These are phyloP conservation scores for Rhodosporidiobolus sp. DNA, from an alignment of 768 basidiomycete species.

Conservation along the genomic window DNA sequence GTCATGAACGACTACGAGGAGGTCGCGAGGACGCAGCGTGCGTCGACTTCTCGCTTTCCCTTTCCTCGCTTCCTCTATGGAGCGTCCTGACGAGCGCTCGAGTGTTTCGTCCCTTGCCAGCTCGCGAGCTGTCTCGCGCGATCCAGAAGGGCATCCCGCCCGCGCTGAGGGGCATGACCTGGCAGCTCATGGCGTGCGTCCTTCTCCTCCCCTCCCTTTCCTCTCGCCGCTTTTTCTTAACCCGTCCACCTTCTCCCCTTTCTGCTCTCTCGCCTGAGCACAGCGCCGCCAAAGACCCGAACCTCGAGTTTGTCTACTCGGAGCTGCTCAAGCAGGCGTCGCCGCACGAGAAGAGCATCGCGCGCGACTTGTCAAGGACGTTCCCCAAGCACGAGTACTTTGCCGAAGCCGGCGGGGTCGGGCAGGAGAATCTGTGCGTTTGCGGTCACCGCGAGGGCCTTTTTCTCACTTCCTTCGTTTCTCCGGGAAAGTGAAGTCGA, in stretches of 20 bases:
- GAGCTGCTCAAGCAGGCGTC: conserved; percentile 76
- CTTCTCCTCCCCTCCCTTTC: conserved; percentile 12
- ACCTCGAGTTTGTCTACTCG: conserved; percentile 78
- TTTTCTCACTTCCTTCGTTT: neutral
- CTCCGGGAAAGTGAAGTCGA: neutral
- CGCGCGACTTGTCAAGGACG: conserved; percentile 79
- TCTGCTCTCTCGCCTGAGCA: conserved; percentile 53
- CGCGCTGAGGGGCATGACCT: conserved; percentile 87
- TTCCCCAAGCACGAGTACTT: conserved; percentile 98
- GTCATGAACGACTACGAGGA: conserved; percentile 87
- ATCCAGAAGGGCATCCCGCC: conserved; percentile 90
- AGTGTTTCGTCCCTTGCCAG: conserved; percentile 9
- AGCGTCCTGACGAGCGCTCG: neutral
- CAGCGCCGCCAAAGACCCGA: conserved; percentile 78
- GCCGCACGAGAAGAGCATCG: conserved; percentile 88
- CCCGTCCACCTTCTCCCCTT: neutral
- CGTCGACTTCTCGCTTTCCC: neutral
- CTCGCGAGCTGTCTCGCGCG: conserved; percentile 76
- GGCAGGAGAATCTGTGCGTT: conserved; percentile 76
- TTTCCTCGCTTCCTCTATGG: neutral
- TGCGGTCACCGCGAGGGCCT: too few relatives aligned
- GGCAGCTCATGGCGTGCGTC: conserved; percentile 78
- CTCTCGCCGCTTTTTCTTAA: neutral
- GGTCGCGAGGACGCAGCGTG: conserved; percentile 59
- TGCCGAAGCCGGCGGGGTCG: conserved; percentile 86